Percentiles rank a stretch among this genome's conserved stretches.
Evolutionary conservation across 176 grass and related monocot genomes (phyloP).

Genomic region (Avena atlantica): DNA sequence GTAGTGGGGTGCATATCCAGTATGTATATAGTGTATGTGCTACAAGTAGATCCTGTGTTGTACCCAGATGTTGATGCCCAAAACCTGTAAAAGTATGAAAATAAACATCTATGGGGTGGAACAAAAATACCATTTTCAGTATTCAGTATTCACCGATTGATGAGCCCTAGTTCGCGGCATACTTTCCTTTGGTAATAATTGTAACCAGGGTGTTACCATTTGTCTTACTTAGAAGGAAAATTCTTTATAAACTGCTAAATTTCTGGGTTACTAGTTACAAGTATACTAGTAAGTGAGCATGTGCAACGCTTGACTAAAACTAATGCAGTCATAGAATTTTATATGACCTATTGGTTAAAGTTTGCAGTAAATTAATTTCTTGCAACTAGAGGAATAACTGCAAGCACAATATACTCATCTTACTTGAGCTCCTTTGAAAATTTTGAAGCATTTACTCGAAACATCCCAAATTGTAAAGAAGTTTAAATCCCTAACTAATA

Average conservation of each 20-base stretch:
- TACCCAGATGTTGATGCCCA: background rate
- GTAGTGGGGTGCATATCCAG: background rate
- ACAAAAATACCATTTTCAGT: background rate
- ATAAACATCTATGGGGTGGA: slow-evolving; percentile 3
- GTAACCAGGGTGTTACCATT: background rate
- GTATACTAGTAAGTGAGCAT: background rate
- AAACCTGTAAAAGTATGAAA: background rate
- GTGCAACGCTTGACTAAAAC: too few relatives aligned
- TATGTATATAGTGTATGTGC: background rate
- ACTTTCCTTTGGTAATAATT: background rate
- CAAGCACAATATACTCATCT: too few relatives aligned
- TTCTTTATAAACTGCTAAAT: background rate
- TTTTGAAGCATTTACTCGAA: too few relatives aligned
- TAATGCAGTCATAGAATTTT: too few relatives aligned
- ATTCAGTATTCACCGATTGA: background rate
- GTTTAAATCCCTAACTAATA: too few relatives aligned
- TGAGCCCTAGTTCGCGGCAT: background rate
- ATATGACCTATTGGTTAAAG: too few relatives aligned
- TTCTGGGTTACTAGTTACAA: background rate
- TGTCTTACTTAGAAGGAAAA: slow-evolving; percentile 1
- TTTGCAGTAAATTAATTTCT: too few relatives aligned
- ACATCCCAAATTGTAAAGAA: too few relatives aligned
- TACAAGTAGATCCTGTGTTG: slow-evolving; percentile 9
- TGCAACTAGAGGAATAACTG: too few relatives aligned
- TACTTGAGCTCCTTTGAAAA: too few relatives aligned